Evolutionary conservation across 2,329 filamentous ascomycete genomes (phyloP), one percentile per base, ranked within the genome.

Genomic region (Fusarium nurragi): DNA sequence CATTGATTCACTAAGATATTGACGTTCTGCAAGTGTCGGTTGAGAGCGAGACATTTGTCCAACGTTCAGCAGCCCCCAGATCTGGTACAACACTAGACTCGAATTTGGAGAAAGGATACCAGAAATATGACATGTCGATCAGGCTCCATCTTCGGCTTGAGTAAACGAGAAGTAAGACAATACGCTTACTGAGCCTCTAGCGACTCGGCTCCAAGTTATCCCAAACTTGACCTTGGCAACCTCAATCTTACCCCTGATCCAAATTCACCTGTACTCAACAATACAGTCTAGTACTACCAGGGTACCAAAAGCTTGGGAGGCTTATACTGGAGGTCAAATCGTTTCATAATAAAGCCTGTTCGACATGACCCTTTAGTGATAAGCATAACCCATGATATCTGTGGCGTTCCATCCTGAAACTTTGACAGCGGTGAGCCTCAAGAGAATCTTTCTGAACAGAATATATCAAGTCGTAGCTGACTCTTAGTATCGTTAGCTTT

Each of bases 121-220:
- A n/a, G 10, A 34, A n/a, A 18, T 16, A 18, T 9, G 16, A 9
- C 16, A 34, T 30, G 26, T 30, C 13, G 26, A 30, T 30, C 26
- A 30, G 14, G 14, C 26, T 30, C 26, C 26, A 18, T 3, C 32
- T 34, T n/a, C 16, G 25, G 25, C 5, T 21, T 32, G 21, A 37
- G 21, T 32, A 54, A 16, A 37, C 48, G 39, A 50, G 44, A 54
- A 25, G 36, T 39, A 50, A 54, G 38, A 54, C 16, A 25, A 5
- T 30, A 3, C 32, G 16, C 10, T 36, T 5, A 21, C 28, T 14
- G n/a, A 25, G 11, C 23, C 26, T 30, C 28, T 41, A 8, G 14
- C 22, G 43, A 7, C 21, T 39, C 12, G n/a, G 16, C 22, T 45
- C 18, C 5, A 37, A 14, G 18, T 30, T 3, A 22, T n/a, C 21